Percentiles rank a stretch among this genome's conserved stretches.
Evolutionary conservation across 2,329 filamentous ascomycete genomes (phyloP).

Genomic region (Fusarium verrucosum): DNA sequence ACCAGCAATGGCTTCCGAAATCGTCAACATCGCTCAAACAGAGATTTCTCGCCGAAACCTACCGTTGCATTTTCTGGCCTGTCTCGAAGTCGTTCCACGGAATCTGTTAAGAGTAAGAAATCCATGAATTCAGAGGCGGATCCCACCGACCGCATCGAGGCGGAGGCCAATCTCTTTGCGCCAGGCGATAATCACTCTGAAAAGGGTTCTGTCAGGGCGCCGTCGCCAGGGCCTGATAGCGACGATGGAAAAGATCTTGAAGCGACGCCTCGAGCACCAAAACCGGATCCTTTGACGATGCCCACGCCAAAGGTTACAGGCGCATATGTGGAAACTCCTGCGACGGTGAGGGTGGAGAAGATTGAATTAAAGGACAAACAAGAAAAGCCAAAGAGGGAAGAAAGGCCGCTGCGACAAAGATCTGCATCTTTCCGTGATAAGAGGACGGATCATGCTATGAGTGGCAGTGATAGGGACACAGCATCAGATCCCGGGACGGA

Average conservation of each 20-base stretch:
- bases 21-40: slow-evolving; percentile 22
- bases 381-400: slow-evolving; percentile 29
- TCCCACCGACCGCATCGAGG: slow-evolving; percentile 65
- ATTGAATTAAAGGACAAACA: slow-evolving; percentile 34
- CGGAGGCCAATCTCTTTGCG: slow-evolving; percentile 66
- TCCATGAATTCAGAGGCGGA: slow-evolving; percentile 62
- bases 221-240: slow-evolving; percentile 52
- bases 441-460: slow-evolving; percentile 36
- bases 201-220: slow-evolving; percentile 61
- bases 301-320: slow-evolving; percentile 65
- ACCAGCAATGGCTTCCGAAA: slow-evolving; percentile 29
- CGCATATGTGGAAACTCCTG: slow-evolving; percentile 66
- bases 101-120: slow-evolving; percentile 60
- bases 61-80: slow-evolving; percentile 60
- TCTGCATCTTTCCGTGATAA: slow-evolving; percentile 40
- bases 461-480: slow-evolving; percentile 44
- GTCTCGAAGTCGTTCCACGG: slow-evolving; percentile 54
- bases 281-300: slow-evolving; percentile 57
- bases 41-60: slow-evolving; percentile 47
- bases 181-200: slow-evolving; percentile 65
- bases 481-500: slow-evolving; percentile 48
- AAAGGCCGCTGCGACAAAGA: slow-evolving; percentile 17
- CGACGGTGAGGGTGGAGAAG: slow-evolving; percentile 55
- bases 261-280: slow-evolving; percentile 59
- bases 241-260: slow-evolving; percentile 49